A percentile compares a stretch with the other conserved stretches of the same genome.
Conservation (phyloP, 2,329 filamentous ascomycete genomes). For the Penicillium concentricum region DNA sequence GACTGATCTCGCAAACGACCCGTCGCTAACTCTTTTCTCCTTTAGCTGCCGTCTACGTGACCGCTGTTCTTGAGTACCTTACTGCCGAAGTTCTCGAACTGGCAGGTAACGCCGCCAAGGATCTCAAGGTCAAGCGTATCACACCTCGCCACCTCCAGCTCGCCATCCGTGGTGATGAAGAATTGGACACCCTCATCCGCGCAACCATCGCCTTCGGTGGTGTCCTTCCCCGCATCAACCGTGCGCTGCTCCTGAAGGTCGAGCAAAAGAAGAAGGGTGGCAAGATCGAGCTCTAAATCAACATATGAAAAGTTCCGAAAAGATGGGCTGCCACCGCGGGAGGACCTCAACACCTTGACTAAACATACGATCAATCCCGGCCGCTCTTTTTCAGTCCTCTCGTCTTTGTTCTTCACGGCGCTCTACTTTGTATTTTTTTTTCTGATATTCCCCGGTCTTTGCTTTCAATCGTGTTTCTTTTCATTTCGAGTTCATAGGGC, state of each 20-base stretch:
- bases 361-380: not conserved
- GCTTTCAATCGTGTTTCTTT: conserved; percentile 16
- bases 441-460: conserved; percentile 27
- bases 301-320: conserved; percentile 4
- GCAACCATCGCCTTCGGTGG: conserved; percentile 98
- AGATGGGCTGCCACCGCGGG: conserved; percentile 2
- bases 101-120: conserved; percentile 97
- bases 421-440: conserved; percentile 27
- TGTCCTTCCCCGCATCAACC: conserved; percentile 98
- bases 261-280: conserved; percentile 90
- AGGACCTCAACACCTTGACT: not conserved
- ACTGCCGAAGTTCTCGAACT: conserved; percentile 97
- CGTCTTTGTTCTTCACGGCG: conserved; percentile 24
- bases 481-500: conserved; percentile 33
- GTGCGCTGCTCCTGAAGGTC: conserved; percentile 89
- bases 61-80: conserved; percentile 95
- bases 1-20: not conserved
- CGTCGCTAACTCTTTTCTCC: conserved; percentile 12
- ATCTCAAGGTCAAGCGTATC: conserved; percentile 99
- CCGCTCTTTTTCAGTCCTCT: not conserved
- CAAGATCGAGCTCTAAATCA: conserved; percentile 5
- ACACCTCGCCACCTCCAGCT: conserved; percentile 96
- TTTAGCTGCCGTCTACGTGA: conserved; percentile 89
- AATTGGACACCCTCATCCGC: conserved; percentile 94
- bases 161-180: conserved; percentile 96